Evolutionary conservation across 2,329 filamentous ascomycete species (phyloP).

Genomic region (Diplodia intermedia): DNA sequence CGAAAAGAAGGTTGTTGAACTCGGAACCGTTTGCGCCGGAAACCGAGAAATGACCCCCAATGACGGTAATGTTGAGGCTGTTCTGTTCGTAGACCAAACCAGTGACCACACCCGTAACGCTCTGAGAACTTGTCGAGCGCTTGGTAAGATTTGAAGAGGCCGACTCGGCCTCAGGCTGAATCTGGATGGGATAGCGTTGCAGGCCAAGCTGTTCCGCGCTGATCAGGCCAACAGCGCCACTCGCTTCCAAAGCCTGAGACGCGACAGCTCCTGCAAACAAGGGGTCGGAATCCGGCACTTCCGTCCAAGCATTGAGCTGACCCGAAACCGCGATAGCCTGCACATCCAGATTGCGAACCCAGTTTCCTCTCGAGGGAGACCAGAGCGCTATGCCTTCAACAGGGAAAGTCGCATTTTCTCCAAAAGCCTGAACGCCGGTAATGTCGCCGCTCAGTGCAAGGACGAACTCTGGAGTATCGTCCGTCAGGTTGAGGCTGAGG

Average conservation of each 20-base stretch:
- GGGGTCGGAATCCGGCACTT: constrained; percentile 66
- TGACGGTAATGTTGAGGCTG: constrained; percentile 79
- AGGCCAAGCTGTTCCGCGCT: constrained; percentile 43
- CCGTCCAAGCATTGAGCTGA: constrained; percentile 72
- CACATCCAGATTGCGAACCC: constrained; percentile 78
- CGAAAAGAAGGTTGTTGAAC: constrained; percentile 80
- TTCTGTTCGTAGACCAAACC: constrained; percentile 78
- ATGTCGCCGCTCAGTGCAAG: constrained; percentile 85
- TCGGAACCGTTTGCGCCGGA: constrained; percentile 70
- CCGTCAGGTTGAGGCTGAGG: constrained; percentile 78
- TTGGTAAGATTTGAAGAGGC: constrained; percentile 47
- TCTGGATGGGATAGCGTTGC: constrained; percentile 62
- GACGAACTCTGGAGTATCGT: constrained; percentile 70
- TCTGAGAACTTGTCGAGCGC: constrained; percentile 51
- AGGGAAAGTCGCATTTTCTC: constrained; percentile 64
- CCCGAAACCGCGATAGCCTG: constrained; percentile 73
- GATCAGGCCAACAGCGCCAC: constrained; percentile 73
- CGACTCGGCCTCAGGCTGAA: constrained; percentile 44
- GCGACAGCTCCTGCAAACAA: constrained; percentile 85
- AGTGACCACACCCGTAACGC: constrained; percentile 72
- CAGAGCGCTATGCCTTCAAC: constrained; percentile 86
- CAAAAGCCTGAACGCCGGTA: constrained; percentile 72
- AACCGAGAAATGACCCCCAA: constrained; percentile 86
- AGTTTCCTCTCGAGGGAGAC: constrained; percentile 84
- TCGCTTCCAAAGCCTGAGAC: constrained; percentile 75